phyloP scores from a whole-genome alignment of 2,329 filamentous ascomycete species.

The Diaporthe sp. region DNA sequence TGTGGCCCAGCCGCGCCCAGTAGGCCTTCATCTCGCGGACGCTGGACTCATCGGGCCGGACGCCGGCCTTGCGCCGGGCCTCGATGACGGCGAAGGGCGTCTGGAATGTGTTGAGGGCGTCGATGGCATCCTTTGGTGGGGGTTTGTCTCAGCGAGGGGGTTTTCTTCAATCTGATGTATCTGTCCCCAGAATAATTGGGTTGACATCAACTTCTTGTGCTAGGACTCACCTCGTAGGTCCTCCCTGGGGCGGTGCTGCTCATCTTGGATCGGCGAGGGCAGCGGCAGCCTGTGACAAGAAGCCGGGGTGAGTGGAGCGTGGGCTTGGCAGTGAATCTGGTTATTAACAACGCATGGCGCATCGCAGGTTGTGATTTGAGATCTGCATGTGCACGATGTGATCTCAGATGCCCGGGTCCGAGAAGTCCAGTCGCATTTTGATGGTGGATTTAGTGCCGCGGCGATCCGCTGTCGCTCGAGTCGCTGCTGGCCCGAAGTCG shows the following conservation, averaged over 20 bases:
- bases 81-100: conserved; percentile 88
- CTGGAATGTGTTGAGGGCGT: conserved; percentile 90
- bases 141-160: not conserved
- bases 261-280: conserved; percentile 32
- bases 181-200: not conserved
- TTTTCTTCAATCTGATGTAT: not conserved
- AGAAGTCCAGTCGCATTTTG: conserved; percentile 5
- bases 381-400: not conserved
- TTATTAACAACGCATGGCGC: conserved; percentile 36
- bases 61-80: conserved; percentile 80
- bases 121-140: conserved; percentile 80
- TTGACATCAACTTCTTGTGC: not conserved
- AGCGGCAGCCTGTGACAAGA: not conserved
- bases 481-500: conserved; percentile 39
- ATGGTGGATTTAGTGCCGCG: conserved; percentile 20
- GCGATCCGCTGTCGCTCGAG: conserved; percentile 29
- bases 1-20: conserved; percentile 83
- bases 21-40: conserved; percentile 86
- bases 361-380: conserved; percentile 27
- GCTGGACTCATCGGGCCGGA: conserved; percentile 76
- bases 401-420: not conserved
- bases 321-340: not conserved
- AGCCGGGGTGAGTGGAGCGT: not conserved
- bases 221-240: conserved; percentile 39
- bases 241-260: conserved; percentile 31